These are phyloP conservation scores for Clarireedia sp. DNA, from an alignment of 2,329 filamentous ascomycete genomes.

Conservation along the genomic window DNA sequence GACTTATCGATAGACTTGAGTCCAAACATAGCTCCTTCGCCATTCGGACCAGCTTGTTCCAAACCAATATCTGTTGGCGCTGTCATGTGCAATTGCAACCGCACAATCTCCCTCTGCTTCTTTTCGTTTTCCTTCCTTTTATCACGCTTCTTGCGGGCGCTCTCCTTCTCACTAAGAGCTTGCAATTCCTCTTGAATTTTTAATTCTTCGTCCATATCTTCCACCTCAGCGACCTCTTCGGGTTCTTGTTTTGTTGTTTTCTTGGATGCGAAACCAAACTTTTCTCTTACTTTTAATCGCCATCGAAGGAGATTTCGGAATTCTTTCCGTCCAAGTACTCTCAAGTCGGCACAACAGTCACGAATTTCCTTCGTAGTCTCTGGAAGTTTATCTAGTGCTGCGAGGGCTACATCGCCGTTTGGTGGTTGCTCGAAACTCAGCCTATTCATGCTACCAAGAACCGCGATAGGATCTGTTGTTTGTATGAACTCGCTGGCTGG, in stretches of 20 bases:
- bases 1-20: constrained; percentile 75
- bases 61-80: constrained; percentile 93
- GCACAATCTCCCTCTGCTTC: constrained; percentile 89
- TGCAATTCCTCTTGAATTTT: constrained; percentile 83
- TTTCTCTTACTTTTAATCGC: constrained; percentile 81
- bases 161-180: constrained; percentile 71
- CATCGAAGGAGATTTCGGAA: constrained; percentile 86
- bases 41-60: constrained; percentile 72
- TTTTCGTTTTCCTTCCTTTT: constrained; percentile 82
- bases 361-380: constrained; percentile 81
- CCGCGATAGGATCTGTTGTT: constrained; percentile 84
- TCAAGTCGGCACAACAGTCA: constrained; percentile 72
- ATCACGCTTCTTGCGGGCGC: constrained; percentile 70
- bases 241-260: constrained; percentile 35
- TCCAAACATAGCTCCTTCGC: constrained; percentile 78
- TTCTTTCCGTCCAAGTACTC: constrained; percentile 86
- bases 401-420: constrained; percentile 77
- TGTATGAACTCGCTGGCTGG: constrained; percentile 90
- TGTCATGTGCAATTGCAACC: constrained; percentile 96
- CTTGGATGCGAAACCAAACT: constrained; percentile 79
- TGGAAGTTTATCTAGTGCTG: constrained; percentile 75
- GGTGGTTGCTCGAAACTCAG: constrained; percentile 73
- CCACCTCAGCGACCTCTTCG: constrained; percentile 67
- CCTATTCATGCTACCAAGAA: constrained; percentile 78
- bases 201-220: constrained; percentile 90